A percentile compares a stretch with the other conserved stretches of the same genome.
Evolutionary conservation across 768 basidiomycete species (phyloP).

Genomic region (Suillus plorans): DNA sequence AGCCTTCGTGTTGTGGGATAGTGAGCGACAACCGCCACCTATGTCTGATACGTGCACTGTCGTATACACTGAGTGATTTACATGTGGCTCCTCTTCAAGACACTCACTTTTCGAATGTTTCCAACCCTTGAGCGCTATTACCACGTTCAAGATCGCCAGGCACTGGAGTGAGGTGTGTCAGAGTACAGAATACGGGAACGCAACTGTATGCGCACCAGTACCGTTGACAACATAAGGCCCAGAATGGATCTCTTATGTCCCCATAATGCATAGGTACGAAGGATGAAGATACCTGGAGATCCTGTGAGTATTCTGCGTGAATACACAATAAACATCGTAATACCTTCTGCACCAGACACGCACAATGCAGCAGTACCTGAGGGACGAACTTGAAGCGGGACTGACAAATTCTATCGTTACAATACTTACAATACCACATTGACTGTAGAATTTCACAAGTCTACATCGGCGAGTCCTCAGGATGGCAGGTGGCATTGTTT

Average conservation of each 20-base stretch:
- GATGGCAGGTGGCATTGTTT: neutral
- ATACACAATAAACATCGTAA: neutral
- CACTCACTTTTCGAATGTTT: neutral
- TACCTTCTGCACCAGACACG: neutral
- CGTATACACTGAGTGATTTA: neutral
- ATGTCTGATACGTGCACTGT: neutral
- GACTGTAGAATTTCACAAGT: neutral
- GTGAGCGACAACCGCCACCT: neutral
- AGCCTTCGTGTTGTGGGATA: neutral
- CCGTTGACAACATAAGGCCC: neutral
- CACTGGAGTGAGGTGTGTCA: neutral
- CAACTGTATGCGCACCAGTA: neutral
- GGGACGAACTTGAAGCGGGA: neutral
- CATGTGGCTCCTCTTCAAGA: neutral
- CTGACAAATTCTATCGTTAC: neutral
- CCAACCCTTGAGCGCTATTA: neutral
- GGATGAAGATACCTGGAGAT: neutral
- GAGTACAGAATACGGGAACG: neutral
- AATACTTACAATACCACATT: neutral
- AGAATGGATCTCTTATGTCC: neutral
- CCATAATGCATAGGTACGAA: conserved; percentile 1
- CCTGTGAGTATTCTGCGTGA: neutral
- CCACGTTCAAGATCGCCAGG: neutral
- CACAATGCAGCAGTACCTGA: neutral
- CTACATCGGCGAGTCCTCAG: neutral